Conservation (phyloP, 2,329 filamentous ascomycete genomes). For the Clonostachys byssicola region DNA sequence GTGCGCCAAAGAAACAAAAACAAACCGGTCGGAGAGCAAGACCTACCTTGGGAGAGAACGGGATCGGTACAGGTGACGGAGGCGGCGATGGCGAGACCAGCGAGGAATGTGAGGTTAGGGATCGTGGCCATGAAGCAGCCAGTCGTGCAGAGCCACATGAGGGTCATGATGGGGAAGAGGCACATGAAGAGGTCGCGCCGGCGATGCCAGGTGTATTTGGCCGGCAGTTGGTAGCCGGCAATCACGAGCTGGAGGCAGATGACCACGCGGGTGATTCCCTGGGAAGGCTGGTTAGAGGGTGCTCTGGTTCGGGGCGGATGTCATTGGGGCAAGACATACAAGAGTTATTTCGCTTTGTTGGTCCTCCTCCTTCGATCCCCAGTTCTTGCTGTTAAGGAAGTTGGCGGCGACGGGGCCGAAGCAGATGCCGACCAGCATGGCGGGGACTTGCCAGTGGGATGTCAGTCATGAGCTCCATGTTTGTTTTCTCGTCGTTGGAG, state of each 20-base stretch:
- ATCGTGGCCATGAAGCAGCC: slow-evolving; percentile 50
- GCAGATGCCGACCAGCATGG: slow-evolving; percentile 46
- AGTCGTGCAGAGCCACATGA: slow-evolving; percentile 58
- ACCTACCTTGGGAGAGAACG: slow-evolving; percentile 47
- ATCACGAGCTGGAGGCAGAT: slow-evolving; percentile 62
- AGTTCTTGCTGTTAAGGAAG: slow-evolving; percentile 40
- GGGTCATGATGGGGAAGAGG: slow-evolving; percentile 55
- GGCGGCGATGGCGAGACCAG: slow-evolving; percentile 53
- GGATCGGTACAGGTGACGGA: slow-evolving; percentile 61
- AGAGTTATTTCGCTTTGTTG: slow-evolving; percentile 30
- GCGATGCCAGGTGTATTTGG: slow-evolving; percentile 43
- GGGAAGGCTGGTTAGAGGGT: too few relatives aligned
- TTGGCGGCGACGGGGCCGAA: slow-evolving; percentile 51
- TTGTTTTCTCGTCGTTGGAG: not conserved
- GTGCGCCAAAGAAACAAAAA: too few relatives aligned
- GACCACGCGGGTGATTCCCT: slow-evolving; percentile 49
- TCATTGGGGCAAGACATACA: slow-evolving; percentile 12
- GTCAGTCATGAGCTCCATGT: not conserved
- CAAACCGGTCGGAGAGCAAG: too few relatives aligned
- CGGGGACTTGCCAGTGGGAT: slow-evolving; percentile 41
- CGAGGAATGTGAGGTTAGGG: slow-evolving; percentile 49
- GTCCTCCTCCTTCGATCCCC: slow-evolving; percentile 26
- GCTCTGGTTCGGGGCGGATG: slow-evolving; percentile 1
- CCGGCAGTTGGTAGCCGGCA: slow-evolving; percentile 57
- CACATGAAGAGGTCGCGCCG: slow-evolving; percentile 51